phyloP scores from a whole-genome alignment of 805 yeast species.

The Hemisphaericaspora nanyangensis region DNA sequence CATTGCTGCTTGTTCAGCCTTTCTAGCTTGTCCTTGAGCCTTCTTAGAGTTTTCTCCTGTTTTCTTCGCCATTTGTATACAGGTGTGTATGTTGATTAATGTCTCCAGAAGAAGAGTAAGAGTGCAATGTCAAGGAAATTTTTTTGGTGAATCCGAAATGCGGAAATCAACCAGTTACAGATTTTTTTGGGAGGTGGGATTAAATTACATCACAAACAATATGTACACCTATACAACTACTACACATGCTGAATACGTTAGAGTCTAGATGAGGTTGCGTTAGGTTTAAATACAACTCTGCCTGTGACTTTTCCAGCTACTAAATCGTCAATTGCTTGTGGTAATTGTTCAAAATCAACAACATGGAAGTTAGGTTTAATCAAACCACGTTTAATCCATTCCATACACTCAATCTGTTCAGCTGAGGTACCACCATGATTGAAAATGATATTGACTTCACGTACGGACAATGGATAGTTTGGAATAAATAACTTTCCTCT shows the following conservation, averaged over 20 bases:
- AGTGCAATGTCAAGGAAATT: neutral
- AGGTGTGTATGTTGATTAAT: neutral
- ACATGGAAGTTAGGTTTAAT: conserved; percentile 33
- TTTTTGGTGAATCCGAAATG: neutral
- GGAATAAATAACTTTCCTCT: conserved; percentile 24
- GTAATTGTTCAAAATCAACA: conserved; percentile 31
- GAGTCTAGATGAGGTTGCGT: neutral
- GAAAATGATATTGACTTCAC: conserved; percentile 38
- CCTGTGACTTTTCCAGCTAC: conserved; percentile 38
- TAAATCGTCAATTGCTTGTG: conserved; percentile 31
- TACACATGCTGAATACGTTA: neutral
- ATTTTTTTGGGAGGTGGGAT: neutral
- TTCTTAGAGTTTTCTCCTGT: conserved; percentile 51
- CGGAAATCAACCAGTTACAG: no score
- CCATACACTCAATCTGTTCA: conserved; percentile 41
- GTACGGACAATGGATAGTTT: conserved; percentile 34
- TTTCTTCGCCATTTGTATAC: conserved; percentile 47
- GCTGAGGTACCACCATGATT: conserved; percentile 43
- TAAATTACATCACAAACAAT: neutral
- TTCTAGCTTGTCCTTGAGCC: conserved; percentile 61
- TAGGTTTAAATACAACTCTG: conserved; percentile 37
- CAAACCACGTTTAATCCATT: conserved; percentile 37
- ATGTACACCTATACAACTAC: neutral
- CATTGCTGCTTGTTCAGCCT: conserved; percentile 60
- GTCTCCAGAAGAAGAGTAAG: neutral